Base-by-base conservation (phyloP, 192 early-diverging fungal species). In the Gamsiella multidivaricata region DNA sequence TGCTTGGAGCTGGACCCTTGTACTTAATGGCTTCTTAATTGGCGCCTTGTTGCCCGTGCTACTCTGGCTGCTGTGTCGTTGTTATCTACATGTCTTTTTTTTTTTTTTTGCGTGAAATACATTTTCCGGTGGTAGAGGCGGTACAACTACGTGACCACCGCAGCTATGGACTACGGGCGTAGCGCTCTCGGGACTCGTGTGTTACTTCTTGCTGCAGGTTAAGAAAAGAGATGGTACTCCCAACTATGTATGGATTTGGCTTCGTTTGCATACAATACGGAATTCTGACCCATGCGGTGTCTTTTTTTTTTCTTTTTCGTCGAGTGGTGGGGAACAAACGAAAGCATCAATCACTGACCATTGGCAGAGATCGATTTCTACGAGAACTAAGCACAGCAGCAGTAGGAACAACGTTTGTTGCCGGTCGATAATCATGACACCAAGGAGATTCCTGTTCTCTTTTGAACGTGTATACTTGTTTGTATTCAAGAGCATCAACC, bases 81-180 rank as follows among this genome's bases (percentile, higher is more conserved):
- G 74, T 2, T 86, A 76, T 55, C 88, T 87, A 8, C 42, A 80
- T 11, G 50, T 68, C 23, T 45, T 55, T 2, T 81, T 61, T 50
- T 29, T 45, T 55, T 2, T 81, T 61, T 50, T 31, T 74, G 17
- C 52, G 79, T 26, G 62, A 68, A 63, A 70, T 88, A 28, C 85
- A 91, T 60, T 53, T 89, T 6, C 86, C 88, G 10, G 72, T 88
- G 87, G 84, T 90, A 81, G 83, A 70, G 57, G 34, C 65, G 80
- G 32, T 87, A 81, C 50, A 85, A 86, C 20, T 88, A 82, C 61
- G 81, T 88, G 7, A 79, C 88, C 20, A 81, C 81, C 12, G 80
- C 83, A n/a, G 88, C 83, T 12, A 79, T 90, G 64, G 88, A 88
- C 64, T 75, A n/a, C 85, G 5, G 88, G 88, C 2, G 76, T 85